Evolutionary conservation across 2,329 filamentous ascomycete species (phyloP), one percentile per base, ranked within the genome.

Genomic region (Ophiocordyceps sinensis): DNA sequence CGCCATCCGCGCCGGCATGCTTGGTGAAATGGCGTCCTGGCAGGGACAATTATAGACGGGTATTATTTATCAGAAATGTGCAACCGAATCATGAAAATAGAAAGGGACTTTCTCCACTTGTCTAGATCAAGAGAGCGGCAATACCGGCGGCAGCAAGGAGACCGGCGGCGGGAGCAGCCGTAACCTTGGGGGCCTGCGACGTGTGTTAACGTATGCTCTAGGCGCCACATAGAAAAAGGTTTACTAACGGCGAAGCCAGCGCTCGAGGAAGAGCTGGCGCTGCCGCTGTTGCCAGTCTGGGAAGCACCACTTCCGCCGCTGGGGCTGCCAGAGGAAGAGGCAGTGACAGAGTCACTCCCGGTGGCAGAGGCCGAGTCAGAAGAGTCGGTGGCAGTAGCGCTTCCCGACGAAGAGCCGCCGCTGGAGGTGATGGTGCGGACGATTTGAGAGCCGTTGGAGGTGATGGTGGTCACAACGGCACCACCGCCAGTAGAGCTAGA

Each of bases 81-180:
- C 55, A 57, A 53, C 50, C 49, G 56, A 44, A 41, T 57, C 54
- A 56, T 53, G 48, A 49, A 55, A 44, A 28, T 39, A 12, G 30
- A 49, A 35, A 15, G 9, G 12, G 32, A 15, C 17, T 14, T 35
- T 8, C 32, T 35, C n/a, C 13, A 5, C 45, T 48, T 43, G 26
- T 21, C 65, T 68, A 73, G 44, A 73, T 62, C 44, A 73, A 56
- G 44, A 70, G 50, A 45, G 61, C 66, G 34, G 66, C 68, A 37
- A 73, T 44, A 52, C 69, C 70, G 17, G 66, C 68, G 19, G 65
- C 69, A 40, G 67, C 69, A 34, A 73, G 45, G 38, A 71, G 47
- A 43, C 67, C 70, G 26, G 55, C 70, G 26, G 55, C 53, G 19
- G 68, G 66, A 31, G 62, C 67, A 43, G 62, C 65, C 38, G 68